Conservation (phyloP, 1,139 yeast genomes). For the Pichia sp. region DNA sequence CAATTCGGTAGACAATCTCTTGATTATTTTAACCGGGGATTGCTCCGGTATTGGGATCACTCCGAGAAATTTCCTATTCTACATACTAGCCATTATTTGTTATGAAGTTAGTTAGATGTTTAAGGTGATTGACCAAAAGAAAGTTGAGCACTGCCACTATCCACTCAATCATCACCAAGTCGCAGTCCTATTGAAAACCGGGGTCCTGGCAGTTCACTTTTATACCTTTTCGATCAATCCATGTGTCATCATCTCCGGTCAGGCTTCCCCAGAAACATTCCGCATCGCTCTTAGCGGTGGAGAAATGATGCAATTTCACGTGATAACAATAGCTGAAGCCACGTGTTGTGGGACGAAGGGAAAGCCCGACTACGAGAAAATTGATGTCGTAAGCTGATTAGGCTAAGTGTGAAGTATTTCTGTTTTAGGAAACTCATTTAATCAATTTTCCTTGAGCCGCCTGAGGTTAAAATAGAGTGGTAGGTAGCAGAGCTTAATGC, state of each 20-base stretch:
- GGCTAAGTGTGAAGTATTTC: background rate
- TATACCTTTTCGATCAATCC: background rate
- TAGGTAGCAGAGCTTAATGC: background rate
- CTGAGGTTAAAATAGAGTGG: too few relatives aligned
- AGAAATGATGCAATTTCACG: conserved; percentile 13
- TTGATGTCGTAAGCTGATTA: background rate
- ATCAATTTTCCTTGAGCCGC: background rate
- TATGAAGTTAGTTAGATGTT: background rate
- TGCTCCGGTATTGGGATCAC: background rate
- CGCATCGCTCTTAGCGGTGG: background rate
- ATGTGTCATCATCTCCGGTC: background rate
- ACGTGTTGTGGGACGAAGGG: background rate
- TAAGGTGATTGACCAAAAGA: too few relatives aligned
- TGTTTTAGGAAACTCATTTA: background rate
- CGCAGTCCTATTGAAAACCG: too few relatives aligned
- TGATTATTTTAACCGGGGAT: background rate
- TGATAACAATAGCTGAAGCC: background rate
- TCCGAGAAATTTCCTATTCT: background rate
- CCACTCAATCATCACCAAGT: too few relatives aligned
- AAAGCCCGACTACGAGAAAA: background rate
- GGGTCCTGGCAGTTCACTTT: background rate
- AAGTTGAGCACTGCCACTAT: too few relatives aligned
- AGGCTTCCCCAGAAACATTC: background rate
- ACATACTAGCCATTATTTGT: conserved; percentile 10
- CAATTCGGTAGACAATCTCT: background rate